These are phyloP conservation scores for Ustilago bromivora DNA, from an alignment of 1,284 basidiomycete genomes.

Conservation along the genomic window DNA sequence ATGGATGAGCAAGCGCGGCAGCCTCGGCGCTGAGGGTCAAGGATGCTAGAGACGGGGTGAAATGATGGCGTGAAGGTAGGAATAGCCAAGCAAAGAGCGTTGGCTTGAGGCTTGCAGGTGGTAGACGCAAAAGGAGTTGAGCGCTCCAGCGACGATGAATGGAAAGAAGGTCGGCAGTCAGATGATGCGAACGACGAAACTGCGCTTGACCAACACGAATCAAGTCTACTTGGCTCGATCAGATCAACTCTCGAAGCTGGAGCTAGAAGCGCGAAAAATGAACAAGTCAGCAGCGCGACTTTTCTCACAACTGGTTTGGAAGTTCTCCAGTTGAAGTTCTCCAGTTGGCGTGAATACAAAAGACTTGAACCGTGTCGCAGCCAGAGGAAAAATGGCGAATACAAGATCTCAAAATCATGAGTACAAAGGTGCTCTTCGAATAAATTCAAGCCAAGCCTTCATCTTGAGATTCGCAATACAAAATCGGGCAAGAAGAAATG, in stretches of 20 bases:
- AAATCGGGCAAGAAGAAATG: constrained; percentile 11
- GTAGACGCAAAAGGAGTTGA: neutral
- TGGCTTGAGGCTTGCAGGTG: neutral
- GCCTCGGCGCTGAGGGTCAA: neutral
- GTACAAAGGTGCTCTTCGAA: neutral
- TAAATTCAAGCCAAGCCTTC: neutral
- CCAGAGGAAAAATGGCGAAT: neutral
- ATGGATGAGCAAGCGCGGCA: constrained; percentile 4
- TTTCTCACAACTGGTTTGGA: neutral
- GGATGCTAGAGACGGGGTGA: neutral
- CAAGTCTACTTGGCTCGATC: constrained; percentile 4
- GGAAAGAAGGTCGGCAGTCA: neutral
- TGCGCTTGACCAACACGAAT: neutral
- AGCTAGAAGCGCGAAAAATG: too few relatives aligned
- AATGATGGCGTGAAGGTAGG: neutral
- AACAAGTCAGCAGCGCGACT: neutral
- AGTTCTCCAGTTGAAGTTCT: constrained; percentile 2
- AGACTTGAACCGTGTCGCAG: neutral
- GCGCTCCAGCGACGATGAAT: neutral
- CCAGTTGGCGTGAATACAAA: neutral
- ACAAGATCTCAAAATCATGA: neutral
- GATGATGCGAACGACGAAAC: neutral
- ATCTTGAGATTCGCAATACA: constrained; percentile 9
- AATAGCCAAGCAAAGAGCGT: neutral
- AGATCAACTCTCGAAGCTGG: constrained; percentile 6